These are phyloP conservation scores for Tubosaeta sp. DNA, from an alignment of 768 basidiomycete species.

Conservation along the genomic window DNA sequence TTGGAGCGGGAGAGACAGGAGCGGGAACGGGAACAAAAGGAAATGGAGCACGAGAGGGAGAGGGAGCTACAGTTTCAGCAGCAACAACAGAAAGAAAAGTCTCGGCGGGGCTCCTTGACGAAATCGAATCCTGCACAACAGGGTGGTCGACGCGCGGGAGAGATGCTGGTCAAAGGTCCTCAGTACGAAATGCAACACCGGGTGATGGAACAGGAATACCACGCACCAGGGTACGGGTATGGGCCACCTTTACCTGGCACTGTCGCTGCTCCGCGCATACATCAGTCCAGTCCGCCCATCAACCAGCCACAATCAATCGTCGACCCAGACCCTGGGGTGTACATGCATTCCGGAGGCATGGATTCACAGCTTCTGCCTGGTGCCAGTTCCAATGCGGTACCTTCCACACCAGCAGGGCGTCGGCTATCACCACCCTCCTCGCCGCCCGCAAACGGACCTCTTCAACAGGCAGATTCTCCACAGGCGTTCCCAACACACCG, in stretches of 20 bases:
- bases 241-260: conserved; percentile 24
- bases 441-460: conserved; percentile 24
- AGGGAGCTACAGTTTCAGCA: conserved; percentile 31
- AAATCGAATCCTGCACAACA: conserved; percentile 51
- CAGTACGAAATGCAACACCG: conserved; percentile 94
- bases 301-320: conserved; percentile 27
- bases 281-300: conserved; percentile 24
- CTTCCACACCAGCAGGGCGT: conserved; percentile 22
- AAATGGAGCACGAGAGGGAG: conserved; percentile 22
- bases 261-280: conserved; percentile 17
- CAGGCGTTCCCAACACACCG: conserved; percentile 35
- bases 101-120: conserved; percentile 55
- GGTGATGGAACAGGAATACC: conserved; percentile 88
- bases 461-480: conserved; percentile 14
- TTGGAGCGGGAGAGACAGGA: conserved; percentile 56
- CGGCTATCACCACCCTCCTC: conserved; percentile 32
- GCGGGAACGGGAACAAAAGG: conserved; percentile 47
- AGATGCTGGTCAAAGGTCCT: conserved; percentile 83
- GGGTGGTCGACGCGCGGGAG: conserved; percentile 61
- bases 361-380: conserved; percentile 52
- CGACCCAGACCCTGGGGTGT: conserved; percentile 28
- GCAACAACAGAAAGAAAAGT: conserved; percentile 39
- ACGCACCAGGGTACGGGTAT: conserved; percentile 33
- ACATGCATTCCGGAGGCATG: conserved; percentile 25
- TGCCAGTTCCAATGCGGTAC: conserved; percentile 28